These are phyloP conservation scores for Ramularia endophylla DNA, from an alignment of 2,329 filamentous ascomycete genomes.

Conservation along the genomic window DNA sequence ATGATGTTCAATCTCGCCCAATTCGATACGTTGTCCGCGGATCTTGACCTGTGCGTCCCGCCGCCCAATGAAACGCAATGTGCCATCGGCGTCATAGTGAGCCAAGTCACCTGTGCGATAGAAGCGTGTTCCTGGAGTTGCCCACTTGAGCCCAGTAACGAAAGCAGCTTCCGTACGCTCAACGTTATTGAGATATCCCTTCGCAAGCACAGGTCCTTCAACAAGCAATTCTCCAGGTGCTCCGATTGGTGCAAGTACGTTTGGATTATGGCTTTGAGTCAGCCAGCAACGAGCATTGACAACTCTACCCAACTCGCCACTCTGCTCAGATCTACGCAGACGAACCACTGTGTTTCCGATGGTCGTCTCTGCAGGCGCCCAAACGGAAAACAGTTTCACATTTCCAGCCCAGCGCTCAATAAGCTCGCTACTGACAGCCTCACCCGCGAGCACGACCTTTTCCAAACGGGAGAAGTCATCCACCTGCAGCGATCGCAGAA, in stretches of 20 bases:
- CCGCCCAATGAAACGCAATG: not conserved
- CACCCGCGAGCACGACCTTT: no score
- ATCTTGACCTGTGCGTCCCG: not conserved
- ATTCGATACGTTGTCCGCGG: not conserved
- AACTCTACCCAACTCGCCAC: no score
- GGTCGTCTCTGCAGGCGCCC: no score
- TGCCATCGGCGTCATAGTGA: not conserved
- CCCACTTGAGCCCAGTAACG: conserved; percentile 10
- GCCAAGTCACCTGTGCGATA: not conserved
- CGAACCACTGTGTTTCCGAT: no score
- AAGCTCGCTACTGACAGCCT: no score
- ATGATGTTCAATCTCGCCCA: not conserved
- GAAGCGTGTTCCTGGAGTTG: not conserved
- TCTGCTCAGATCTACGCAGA: no score
- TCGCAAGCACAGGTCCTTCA: conserved; percentile 39
- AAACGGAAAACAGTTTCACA: no score
- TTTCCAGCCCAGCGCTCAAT: no score
- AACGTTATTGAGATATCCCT: conserved; percentile 35
- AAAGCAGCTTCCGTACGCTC: conserved; percentile 27
- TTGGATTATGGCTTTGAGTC: conserved; percentile 9
- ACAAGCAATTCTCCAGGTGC: conserved; percentile 39
- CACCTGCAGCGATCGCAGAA: no score
- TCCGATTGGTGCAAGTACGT: conserved; percentile 35
- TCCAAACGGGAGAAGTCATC: no score
- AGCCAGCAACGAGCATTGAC: no score